Conservation (phyloP, 129 eudicot genomes). For the Scalesia atractyloides region DNA sequence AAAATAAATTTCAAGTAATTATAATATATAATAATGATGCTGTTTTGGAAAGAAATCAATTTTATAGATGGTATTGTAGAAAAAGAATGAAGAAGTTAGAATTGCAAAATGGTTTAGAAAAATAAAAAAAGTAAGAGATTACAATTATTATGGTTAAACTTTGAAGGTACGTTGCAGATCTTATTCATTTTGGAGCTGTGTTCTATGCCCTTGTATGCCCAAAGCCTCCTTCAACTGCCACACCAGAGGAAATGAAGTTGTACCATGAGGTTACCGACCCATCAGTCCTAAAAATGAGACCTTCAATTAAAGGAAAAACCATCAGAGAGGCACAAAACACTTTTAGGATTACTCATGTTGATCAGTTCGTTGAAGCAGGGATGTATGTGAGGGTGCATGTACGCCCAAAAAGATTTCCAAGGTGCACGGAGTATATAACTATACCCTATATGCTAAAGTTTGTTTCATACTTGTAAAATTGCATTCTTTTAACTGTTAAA, state of each 20-base stretch:
- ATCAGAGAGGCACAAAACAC: slow-evolving; percentile 88
- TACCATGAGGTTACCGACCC: slow-evolving; percentile 73
- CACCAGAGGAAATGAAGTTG: slow-evolving; percentile 59
- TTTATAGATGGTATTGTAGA: neutral
- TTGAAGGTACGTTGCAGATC: slow-evolving; percentile 91
- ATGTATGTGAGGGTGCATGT: slow-evolving; percentile 90
- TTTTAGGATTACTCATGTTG: slow-evolving; percentile 56
- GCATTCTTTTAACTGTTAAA: slow-evolving; percentile 1
- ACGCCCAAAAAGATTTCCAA: slow-evolving; percentile 93
- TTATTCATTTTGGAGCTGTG: slow-evolving; percentile 93
- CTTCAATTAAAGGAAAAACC: slow-evolving; percentile 87
- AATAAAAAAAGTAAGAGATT: neutral
- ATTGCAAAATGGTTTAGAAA: neutral
- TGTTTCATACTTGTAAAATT: neutral
- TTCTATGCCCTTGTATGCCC: slow-evolving; percentile 91
- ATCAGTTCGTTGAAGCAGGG: slow-evolving; percentile 85
- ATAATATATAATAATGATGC: neutral
- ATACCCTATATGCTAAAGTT: slow-evolving; percentile 1
- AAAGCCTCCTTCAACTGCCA: slow-evolving; percentile 87
- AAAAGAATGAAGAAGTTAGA: neutral
- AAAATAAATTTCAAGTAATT: neutral
- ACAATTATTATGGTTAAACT: slow-evolving; percentile 31
- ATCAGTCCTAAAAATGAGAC: slow-evolving; percentile 55
- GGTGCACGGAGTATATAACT: slow-evolving; percentile 40
- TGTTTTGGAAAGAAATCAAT: neutral